phyloP scores from a whole-genome alignment of 2,329 filamentous ascomycete species.

The Fusarium keratoplasticum region DNA sequence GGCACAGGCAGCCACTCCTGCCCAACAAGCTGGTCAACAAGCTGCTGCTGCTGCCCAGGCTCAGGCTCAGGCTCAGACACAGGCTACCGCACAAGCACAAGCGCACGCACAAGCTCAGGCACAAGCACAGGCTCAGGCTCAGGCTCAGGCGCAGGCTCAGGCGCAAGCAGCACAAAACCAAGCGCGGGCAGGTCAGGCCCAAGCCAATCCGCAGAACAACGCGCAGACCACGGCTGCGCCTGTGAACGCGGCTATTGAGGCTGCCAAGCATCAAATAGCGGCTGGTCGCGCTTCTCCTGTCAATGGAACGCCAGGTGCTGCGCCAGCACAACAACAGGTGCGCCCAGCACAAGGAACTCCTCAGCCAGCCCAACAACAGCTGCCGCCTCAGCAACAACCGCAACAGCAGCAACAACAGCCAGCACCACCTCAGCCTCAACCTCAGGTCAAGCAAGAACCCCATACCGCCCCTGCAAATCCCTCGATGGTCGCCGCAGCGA shows the following conservation, averaged over 20 bases:
- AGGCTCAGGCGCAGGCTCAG: constrained; percentile 18
- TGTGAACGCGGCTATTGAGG: constrained; percentile 59
- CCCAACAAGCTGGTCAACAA: constrained; percentile 34
- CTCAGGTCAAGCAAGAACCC: constrained; percentile 49
- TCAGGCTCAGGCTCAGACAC: constrained; percentile 26
- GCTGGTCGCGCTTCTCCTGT: constrained; percentile 46
- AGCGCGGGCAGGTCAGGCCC: constrained; percentile 31
- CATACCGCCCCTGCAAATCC: constrained; percentile 62
- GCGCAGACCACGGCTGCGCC: constrained; percentile 51
- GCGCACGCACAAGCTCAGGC: constrained; percentile 31
- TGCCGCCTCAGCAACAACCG: background rate
- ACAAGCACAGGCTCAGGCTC: constrained; percentile 29
- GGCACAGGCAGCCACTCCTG: constrained; percentile 39
- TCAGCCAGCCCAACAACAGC: constrained; percentile 36
- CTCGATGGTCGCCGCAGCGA: constrained; percentile 52
- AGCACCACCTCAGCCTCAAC: constrained; percentile 40
- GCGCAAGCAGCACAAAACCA: constrained; percentile 27
- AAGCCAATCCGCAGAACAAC: constrained; percentile 44
- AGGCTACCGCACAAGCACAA: constrained; percentile 31
- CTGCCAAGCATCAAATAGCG: constrained; percentile 56
- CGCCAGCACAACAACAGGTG: constrained; percentile 43
- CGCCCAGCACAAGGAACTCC: constrained; percentile 43
- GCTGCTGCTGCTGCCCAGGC: constrained; percentile 9
- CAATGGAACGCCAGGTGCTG: constrained; percentile 41
- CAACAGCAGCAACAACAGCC: constrained; percentile 18